Evolutionary conservation across 805 yeast genomes (phyloP).

Genomic region (Starmera pachycereana): DNA sequence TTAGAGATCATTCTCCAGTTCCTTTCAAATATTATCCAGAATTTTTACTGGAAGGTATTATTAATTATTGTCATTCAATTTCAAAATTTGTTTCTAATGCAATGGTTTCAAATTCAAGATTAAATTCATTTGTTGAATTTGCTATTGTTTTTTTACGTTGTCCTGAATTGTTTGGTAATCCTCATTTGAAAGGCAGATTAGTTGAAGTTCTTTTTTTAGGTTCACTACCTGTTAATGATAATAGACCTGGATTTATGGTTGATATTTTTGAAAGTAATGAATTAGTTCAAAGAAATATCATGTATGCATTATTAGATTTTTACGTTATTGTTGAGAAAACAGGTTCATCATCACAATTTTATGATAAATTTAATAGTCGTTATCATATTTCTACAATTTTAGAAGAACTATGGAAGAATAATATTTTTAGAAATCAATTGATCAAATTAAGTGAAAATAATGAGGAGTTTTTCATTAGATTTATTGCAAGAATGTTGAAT

Average conservation of each 20-base stretch:
- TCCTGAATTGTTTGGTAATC: conserved; percentile 80
- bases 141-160: conserved; percentile 69
- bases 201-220: conserved; percentile 78
- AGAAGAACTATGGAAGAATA: conserved; percentile 74
- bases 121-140: conserved; percentile 56
- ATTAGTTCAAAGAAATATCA: conserved; percentile 50
- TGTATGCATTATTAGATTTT: conserved; percentile 79
- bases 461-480: conserved; percentile 80
- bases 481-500: conserved; percentile 89
- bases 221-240: conserved; percentile 42
- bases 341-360: conserved; percentile 89
- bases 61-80: conserved; percentile 59
- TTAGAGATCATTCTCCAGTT: conserved; percentile 52
- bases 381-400: conserved; percentile 76
- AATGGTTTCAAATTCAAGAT: conserved; percentile 40
- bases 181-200: conserved; percentile 80
- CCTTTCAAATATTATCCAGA: conserved; percentile 87
- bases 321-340: conserved; percentile 95
- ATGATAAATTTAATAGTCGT: conserved; percentile 89
- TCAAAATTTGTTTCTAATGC: conserved; percentile 47
- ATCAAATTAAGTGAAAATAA: conserved; percentile 54
- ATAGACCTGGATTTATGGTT: conserved; percentile 64
- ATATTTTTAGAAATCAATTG: conserved; percentile 58
- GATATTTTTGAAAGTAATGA: conserved; percentile 53
- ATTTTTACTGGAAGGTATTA: conserved; percentile 70